Conservation (phyloP, 163 green algal species). For the Coccomyxa subellipsoidea region DNA sequence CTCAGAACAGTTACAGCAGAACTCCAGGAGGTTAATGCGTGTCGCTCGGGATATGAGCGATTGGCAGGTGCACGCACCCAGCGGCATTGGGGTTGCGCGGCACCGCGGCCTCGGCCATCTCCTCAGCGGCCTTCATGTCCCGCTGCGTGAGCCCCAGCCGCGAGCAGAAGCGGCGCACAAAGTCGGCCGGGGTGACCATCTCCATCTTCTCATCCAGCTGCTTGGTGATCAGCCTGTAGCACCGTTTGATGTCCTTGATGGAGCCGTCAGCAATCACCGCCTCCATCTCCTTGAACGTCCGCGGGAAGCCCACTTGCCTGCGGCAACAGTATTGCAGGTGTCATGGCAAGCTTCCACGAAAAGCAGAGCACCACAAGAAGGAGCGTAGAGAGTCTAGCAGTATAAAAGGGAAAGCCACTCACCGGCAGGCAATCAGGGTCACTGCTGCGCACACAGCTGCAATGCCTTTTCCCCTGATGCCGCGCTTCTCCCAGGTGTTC, state of each 20-base stretch:
- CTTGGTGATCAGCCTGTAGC: conserved; percentile 72
- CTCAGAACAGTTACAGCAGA: not conserved
- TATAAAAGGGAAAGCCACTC: not conserved
- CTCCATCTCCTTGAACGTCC: conserved; percentile 94
- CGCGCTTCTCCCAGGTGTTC: conserved; percentile 26
- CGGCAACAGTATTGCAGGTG: not conserved
- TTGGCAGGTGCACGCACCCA: not conserved
- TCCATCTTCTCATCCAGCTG: conserved; percentile 49
- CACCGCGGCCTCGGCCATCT: conserved; percentile 45
- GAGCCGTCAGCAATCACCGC: conserved; percentile 63
- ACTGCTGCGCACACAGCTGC: conserved; percentile 66
- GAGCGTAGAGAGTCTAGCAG: not conserved
- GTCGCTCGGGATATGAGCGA: not conserved
- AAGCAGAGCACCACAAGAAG: conserved; percentile 5
- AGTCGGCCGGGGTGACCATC: conserved; percentile 38
- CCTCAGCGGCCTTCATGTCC: conserved; percentile 45
- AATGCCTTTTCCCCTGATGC: conserved; percentile 47
- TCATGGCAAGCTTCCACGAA: too few species aligned
- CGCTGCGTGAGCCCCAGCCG: conserved; percentile 43
- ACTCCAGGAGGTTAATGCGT: not conserved
- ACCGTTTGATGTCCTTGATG: conserved; percentile 87
- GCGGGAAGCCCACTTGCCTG: conserved; percentile 59
- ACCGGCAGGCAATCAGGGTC: conserved; percentile 78
- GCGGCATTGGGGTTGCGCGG: conserved; percentile 24
- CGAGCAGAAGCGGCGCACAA: conserved; percentile 63